Base-by-base conservation (phyloP, 2,329 filamentous ascomycete species). In the Fusarium sp. region DNA sequence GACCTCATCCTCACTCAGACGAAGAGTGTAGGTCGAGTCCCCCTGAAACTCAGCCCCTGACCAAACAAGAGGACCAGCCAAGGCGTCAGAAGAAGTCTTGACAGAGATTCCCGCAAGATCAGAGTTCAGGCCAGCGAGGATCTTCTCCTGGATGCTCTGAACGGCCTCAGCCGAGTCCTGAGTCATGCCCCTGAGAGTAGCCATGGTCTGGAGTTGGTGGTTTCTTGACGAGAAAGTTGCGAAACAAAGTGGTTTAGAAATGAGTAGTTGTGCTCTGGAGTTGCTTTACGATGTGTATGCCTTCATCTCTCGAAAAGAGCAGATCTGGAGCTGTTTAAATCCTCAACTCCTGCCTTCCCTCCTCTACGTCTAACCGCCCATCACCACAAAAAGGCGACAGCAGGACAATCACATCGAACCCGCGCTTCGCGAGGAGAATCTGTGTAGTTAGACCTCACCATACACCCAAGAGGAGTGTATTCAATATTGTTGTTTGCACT, bases 21-120 rank as follows among this genome's bases (percentile, higher is more conserved):
- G 35, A 16, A 80, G 63, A 64, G 66, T 69, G 50, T 68, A 75
- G 60, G 52, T 41, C 10, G 68, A 64, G 29, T 61, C 41, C 22
- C 72, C 64, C 33, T 69, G 67, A 57, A 74, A 75, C 37, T 78
- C 73, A 35, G 58, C 56, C 43, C 77, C 77, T 54, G 74, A 78
- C 77, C 78, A 80, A 61, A 78, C 63, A 20, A 77, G 63, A 41
- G 73, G 76, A 24, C 77, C 78, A 11, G 68, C 39, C 33, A 79
- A 57, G 18, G 66, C 61, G 8, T 57, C 45, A 29, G 63, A 43
- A n/a, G 59, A 64, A 20, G 31, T 35, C 52, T 76, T 76, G 31
- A 52, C 24, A 48, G 60, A 52, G 18, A 57, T 66, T 52, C 43
- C 31, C 33, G 56, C 27, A 18, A 57, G 43, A 52, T 74, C 73